A percentile compares a stretch with the other conserved stretches of the same genome.
Evolutionary conservation across 2,329 filamentous ascomycete genomes (phyloP).

Genomic region (Penicillium sp.): DNA sequence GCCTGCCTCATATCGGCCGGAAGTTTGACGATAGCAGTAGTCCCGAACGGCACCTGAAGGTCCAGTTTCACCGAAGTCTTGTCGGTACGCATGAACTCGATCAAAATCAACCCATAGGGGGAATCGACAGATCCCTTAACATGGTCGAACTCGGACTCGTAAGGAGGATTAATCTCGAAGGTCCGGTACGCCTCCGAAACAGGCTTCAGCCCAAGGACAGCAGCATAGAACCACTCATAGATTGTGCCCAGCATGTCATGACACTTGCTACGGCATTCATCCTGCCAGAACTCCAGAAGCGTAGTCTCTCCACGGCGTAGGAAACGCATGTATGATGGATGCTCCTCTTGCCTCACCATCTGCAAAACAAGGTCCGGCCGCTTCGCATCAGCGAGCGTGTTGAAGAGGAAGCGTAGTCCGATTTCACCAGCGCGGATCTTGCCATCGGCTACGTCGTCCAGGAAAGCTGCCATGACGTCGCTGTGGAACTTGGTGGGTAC

Average conservation of each 20-base stretch:
- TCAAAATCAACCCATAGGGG: constrained; percentile 16
- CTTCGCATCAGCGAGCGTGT: constrained; percentile 17
- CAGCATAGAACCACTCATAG: constrained; percentile 43
- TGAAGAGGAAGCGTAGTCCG: constrained; percentile 18
- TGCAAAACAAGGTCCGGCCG: constrained; percentile 18
- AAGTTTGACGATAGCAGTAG: constrained; percentile 4
- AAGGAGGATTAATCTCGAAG: constrained; percentile 35
- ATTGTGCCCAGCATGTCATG: constrained; percentile 45
- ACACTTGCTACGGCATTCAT: constrained; percentile 65
- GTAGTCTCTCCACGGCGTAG: constrained; percentile 51
- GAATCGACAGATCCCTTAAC: constrained; percentile 18
- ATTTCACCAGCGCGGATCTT: constrained; percentile 20
- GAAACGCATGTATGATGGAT: constrained; percentile 44
- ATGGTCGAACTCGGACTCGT: constrained; percentile 34
- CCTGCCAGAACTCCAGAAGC: constrained; percentile 73
- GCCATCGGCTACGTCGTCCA: constrained; percentile 15
- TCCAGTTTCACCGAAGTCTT: background rate
- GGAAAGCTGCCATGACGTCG: constrained; percentile 17
- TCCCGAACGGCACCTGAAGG: constrained; percentile 9
- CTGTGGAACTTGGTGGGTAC: constrained; percentile 11
- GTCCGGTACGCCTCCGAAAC: constrained; percentile 35
- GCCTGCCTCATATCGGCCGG: background rate
- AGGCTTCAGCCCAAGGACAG: constrained; percentile 34
- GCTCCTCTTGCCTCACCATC: constrained; percentile 42
- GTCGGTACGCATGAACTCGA: constrained; percentile 7